Conservation (phyloP, 345 rosid species). For the Salix udensis region DNA sequence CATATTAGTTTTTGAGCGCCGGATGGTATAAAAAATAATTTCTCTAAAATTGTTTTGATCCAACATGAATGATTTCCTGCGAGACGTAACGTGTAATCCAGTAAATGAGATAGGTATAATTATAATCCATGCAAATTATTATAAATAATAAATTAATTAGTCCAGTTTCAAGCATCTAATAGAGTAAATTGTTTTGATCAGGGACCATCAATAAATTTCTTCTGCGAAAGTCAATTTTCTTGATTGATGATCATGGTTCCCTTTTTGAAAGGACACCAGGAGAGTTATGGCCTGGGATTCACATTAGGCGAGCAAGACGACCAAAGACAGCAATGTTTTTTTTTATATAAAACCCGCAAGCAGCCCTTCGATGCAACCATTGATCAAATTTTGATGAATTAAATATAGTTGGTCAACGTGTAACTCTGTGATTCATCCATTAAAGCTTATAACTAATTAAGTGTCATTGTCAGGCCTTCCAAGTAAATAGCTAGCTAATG, state of each 20-base stretch:
- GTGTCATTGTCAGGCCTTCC: neutral
- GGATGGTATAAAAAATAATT: no score
- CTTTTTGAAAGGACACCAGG: neutral
- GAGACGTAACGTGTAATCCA: no score
- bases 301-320: neutral
- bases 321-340: neutral
- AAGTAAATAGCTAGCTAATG: neutral
- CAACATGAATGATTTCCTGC: no score
- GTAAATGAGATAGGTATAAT: no score
- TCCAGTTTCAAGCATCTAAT: no score
- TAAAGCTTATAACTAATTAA: neutral
- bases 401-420: neutral
- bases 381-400: neutral
- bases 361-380: neutral
- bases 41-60: rapidly evolving
- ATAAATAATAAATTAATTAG: no score
- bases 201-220: neutral
- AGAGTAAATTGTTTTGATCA: neutral
- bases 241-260: neutral
- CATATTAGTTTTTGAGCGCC: no score
- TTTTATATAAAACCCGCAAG: neutral
- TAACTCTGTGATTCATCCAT: neutral
- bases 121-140: no score
- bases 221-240: neutral
- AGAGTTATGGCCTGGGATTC: neutral